These are phyloP conservation scores for Cryphonectria naterciae DNA, from an alignment of 2,329 filamentous ascomycete genomes.

Conservation along the genomic window DNA sequence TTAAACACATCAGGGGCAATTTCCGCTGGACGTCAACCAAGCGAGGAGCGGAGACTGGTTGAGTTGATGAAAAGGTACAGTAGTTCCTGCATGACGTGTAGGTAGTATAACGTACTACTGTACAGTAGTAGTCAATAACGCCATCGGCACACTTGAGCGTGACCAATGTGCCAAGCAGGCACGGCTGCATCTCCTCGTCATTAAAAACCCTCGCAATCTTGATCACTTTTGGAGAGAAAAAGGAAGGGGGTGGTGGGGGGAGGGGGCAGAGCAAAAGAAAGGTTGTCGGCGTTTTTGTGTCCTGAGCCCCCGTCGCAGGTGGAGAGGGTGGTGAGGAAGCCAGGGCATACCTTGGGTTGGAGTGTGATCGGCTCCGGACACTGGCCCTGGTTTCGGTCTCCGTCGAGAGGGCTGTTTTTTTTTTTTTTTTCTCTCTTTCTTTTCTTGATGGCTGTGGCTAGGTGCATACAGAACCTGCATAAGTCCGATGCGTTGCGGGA, in stretches of 20 bases:
- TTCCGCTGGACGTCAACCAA: constrained; percentile 7
- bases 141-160: not conserved
- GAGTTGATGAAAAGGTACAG: not conserved
- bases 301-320: not conserved
- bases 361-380: not conserved
- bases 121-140: not conserved
- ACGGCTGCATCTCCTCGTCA: not conserved
- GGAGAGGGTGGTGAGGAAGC: not conserved
- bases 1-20: not conserved
- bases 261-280: not conserved
- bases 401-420: not conserved
- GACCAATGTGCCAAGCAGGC: not conserved
- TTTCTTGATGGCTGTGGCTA: not conserved
- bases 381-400: not conserved
- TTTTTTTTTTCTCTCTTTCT: too few species aligned
- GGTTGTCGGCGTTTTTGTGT: not conserved
- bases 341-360: not conserved
- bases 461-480: not conserved
- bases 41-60: not conserved
- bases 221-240: not conserved
- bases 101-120: not conserved
- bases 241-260: not conserved
- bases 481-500: not conserved
- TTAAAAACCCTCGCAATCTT: not conserved
- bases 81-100: not conserved